These are phyloP conservation scores for Syzygium malaccense DNA, from an alignment of 441 rosid species.

Conservation along the genomic window DNA sequence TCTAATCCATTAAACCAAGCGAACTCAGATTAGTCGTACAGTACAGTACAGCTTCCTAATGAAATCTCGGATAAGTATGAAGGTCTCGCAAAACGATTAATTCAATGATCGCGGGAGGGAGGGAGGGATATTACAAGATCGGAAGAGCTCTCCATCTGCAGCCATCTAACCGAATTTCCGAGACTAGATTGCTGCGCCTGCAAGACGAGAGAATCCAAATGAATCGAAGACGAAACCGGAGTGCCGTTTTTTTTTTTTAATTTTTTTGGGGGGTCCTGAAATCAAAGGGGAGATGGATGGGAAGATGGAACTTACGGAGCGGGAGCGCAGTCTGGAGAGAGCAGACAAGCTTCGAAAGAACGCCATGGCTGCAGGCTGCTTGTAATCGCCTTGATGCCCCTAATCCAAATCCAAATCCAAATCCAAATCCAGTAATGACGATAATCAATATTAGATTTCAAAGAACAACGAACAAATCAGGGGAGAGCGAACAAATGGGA, in stretches of 20 bases:
- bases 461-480: not conserved
- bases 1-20: not conserved
- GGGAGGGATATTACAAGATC: slow-evolving; percentile 36
- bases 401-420: not conserved
- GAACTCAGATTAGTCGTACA: not conserved
- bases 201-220: slow-evolving; percentile 1
- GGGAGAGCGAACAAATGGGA: not conserved
- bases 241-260: too few species aligned
- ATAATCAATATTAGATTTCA: not conserved
- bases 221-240: not conserved
- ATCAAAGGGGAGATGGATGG: not conserved
- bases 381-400: not conserved
- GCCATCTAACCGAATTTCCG: slow-evolving; percentile 70
- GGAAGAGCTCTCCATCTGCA: slow-evolving; percentile 76
- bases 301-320: slow-evolving; percentile 31
- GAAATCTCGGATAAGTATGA: not conserved
- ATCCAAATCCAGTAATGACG: not conserved
- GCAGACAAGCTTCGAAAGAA: slow-evolving; percentile 60
- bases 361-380: slow-evolving; percentile 23
- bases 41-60: not conserved
- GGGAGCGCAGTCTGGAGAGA: slow-evolving; percentile 61
- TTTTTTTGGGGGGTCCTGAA: not conserved
- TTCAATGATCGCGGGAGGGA: not conserved
- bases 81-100: not conserved
- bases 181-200: slow-evolving; percentile 60